Base-by-base conservation (phyloP, 179 eudicot genomes). In the Nepenthes alata region DNA sequence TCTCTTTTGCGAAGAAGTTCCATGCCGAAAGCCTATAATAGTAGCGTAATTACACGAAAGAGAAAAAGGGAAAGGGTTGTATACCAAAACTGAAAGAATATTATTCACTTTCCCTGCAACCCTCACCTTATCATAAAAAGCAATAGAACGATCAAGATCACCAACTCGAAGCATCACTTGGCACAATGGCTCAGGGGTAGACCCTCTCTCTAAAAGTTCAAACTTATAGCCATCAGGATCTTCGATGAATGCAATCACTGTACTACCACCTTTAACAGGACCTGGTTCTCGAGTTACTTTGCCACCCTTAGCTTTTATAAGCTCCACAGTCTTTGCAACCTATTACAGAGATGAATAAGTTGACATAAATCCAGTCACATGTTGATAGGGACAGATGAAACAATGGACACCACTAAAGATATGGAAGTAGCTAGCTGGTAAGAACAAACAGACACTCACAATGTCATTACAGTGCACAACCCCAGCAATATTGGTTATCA, bases 211-310 rank as follows among this genome's bases (percentile, higher is more conserved):
- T 35, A 93, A 62, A 63, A 93, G 95, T 65, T 93, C 98, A 82
- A 93, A 93, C 75, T 83, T 89, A 72, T 93, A 93, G 70, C 98
- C 97, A 76, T 93, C 98, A 55, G 98, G 98, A 82, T 93, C 98
- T 81, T 93, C 97, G 16, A 89, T 60, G 61, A 93, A 89, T 60
- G 98, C 98, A 75, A 93, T 89, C 35, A 93, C 84, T 37, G 97
- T 75, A 7, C 71, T 87, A 13, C 98, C 97, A 55, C 97, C 98
- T 82, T 93, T 93, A 53, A 89, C 98, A 37, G 98, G 95, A 60
- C 98, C 95, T 38, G 98, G 83, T 74, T 93, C 98, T 69, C 95
- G 73, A 57, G 94, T 80, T 56, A 93, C 96, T 45, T 57, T 85
- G 47, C 98, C 98, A 60, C 98, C 98, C 81, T 93, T 93, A 37